Base-by-base conservation (phyloP, 1,139 yeast species). In the Taphrina betulina region DNA sequence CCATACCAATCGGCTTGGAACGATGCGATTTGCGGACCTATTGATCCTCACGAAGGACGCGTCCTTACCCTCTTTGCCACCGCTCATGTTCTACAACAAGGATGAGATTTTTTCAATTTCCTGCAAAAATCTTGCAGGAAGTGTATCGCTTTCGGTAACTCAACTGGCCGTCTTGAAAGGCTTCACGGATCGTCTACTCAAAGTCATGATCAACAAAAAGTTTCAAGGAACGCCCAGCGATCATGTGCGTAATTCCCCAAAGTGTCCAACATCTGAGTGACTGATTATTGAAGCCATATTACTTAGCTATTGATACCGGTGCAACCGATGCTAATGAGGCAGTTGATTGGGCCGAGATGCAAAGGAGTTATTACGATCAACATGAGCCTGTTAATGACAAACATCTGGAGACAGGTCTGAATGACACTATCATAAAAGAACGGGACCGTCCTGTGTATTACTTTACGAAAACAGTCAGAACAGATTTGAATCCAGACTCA, bases 21-120 rank as follows among this genome's bases (percentile, higher is more conserved):
- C 41, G 12, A 22, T 16, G n/a, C 26, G 28, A 1, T 20, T 14
- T 24, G 24, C 54, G 8, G 31, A 22, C n/a, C n/a, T 50, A 26
- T 34, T 50, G 40, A 29, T 50, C 10, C 17, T 50, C 19, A 50
- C 54, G 23, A 50, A 50, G 16, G 40, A 34, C n/a, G 22, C 23
- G 8, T 46, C 54, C 2, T 23, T 50, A 24, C 46, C 45, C 19
- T 20, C 17, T 2, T 5, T 50, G 38, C 54, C 54, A 5, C 22
- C 17, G 3, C 10, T 40, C 3, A 23, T 24, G 12, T 29, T 50
- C 16, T 40, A 31, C 26, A 45, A 24, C 17, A 23, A 23, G n/a
- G 34, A 40, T 5, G 16, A 10, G 3, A 17, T 19, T 5, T 50
- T 50, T 24, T 19, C n/a, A 2, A 40, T 40, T 40, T 20, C 10